Conservation (phyloP, 169 alveolate genomes). For the Cryptosporidium ubiquitum region DNA sequence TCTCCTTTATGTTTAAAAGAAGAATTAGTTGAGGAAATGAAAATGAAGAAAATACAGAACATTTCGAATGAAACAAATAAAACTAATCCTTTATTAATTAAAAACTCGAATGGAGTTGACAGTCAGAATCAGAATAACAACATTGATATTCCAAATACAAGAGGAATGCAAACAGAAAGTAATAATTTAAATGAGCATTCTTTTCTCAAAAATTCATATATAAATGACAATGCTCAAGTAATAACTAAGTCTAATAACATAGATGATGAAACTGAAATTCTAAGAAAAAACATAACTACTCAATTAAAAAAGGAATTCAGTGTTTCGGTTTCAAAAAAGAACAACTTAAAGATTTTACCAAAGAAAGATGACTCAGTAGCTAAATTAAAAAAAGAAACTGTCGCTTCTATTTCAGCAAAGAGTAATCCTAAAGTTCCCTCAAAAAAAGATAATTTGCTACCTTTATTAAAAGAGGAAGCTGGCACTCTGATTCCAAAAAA, state of each 20-base stretch:
- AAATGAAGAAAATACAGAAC: not conserved
- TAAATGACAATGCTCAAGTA: not conserved
- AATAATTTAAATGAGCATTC: no score
- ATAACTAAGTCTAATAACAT: not conserved
- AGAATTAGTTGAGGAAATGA: no score
- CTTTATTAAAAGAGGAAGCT: not conserved
- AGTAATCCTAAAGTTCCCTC: not conserved
- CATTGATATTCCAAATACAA: no score
- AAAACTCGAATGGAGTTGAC: no score
- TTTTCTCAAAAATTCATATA: not conserved
- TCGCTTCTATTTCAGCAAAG: not conserved
- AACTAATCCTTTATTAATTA: not conserved
- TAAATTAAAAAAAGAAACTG: not conserved
- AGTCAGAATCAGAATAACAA: no score
- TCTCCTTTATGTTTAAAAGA: not conserved
- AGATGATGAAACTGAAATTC: not conserved
- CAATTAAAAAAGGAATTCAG: not conserved
- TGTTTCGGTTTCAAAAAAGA: not conserved
- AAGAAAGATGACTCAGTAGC: not conserved
- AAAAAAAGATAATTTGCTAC: not conserved
- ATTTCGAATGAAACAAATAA: not conserved
- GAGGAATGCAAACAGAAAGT: not conserved
- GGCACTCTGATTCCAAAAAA: not conserved
- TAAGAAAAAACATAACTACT: not conserved
- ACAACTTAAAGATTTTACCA: not conserved